These are phyloP conservation scores for Apostasia ramifera DNA, from an alignment of 106 monocot species.

Conservation along the genomic window DNA sequence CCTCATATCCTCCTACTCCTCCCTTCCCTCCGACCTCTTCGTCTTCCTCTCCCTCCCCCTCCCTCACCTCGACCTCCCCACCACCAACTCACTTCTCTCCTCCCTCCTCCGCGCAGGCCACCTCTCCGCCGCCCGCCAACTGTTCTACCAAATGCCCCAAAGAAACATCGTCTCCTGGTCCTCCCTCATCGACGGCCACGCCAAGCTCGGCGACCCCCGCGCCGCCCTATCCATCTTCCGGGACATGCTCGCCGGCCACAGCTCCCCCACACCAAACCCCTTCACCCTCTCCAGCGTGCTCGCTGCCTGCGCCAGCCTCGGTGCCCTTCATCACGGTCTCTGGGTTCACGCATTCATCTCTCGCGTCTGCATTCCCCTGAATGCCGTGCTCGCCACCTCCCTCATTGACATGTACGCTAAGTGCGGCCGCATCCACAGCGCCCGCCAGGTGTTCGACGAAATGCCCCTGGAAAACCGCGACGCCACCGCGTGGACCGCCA, in stretches of 20 bases:
- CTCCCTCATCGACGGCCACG: slow-evolving; percentile 40
- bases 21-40: background rate
- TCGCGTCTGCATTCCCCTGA: slow-evolving; percentile 14
- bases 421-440: slow-evolving; percentile 44
- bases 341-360: slow-evolving; percentile 47
- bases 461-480: slow-evolving; percentile 33
- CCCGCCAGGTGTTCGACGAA: slow-evolving; percentile 35
- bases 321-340: slow-evolving; percentile 46
- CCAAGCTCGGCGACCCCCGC: slow-evolving; percentile 19
- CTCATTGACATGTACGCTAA: slow-evolving; percentile 68
- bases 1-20: slow-evolving; percentile 35
- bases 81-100: slow-evolving; percentile 49
- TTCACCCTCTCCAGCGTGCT: slow-evolving; percentile 49
- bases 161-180: slow-evolving; percentile 43
- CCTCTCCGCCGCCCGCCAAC: slow-evolving; percentile 6
- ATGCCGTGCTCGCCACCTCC: slow-evolving; percentile 34
- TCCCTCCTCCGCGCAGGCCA: slow-evolving; percentile 23
- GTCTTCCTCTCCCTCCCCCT: slow-evolving; percentile 1
- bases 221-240: slow-evolving; percentile 30
- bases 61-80: slow-evolving; percentile 8
- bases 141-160: slow-evolving; percentile 50
- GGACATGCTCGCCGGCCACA: slow-evolving; percentile 33
- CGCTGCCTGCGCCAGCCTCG: slow-evolving; percentile 42
- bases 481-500: slow-evolving; percentile 44
- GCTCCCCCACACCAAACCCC: slow-evolving; percentile 18